Percentiles rank a stretch among this genome's conserved stretches.
These are phyloP conservation scores for Helianthus annuus DNA, from an alignment of 129 eudicot genomes.

Conservation along the genomic window DNA sequence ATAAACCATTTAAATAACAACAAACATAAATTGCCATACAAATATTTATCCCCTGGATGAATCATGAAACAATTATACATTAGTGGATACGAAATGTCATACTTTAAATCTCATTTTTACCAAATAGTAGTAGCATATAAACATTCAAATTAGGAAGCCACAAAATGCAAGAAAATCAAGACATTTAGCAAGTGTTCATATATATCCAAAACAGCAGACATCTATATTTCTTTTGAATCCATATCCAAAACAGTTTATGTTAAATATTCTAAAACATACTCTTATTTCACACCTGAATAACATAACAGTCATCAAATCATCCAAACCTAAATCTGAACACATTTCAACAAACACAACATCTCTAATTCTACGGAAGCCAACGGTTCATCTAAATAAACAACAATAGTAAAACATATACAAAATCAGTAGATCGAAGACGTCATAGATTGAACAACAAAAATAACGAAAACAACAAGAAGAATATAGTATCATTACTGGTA, in stretches of 20 bases:
- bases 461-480: conserved; percentile 6
- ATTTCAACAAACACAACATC: neutral
- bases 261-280: too few species aligned
- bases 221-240: too few species aligned
- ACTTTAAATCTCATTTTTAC: too few species aligned
- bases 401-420: neutral
- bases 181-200: too few species aligned
- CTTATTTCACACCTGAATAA: neutral
- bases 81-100: neutral
- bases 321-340: neutral
- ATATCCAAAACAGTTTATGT: too few species aligned
- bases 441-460: conserved; percentile 23
- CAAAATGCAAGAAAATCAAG: too few species aligned
- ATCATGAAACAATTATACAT: neutral
- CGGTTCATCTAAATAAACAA: neutral
- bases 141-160: too few species aligned
- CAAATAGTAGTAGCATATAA: too few species aligned
- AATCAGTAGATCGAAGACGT: conserved; percentile 33
- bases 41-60: neutral
- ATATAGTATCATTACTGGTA: neutral
- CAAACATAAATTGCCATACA: conserved; percentile 15
- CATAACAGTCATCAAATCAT: conserved; percentile 1
- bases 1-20: neutral
- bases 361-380: neutral
- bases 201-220: too few species aligned